Evolutionary conservation across 1,284 basidiomycete genomes (phyloP).

Genomic region (Tremellales sp.): DNA sequence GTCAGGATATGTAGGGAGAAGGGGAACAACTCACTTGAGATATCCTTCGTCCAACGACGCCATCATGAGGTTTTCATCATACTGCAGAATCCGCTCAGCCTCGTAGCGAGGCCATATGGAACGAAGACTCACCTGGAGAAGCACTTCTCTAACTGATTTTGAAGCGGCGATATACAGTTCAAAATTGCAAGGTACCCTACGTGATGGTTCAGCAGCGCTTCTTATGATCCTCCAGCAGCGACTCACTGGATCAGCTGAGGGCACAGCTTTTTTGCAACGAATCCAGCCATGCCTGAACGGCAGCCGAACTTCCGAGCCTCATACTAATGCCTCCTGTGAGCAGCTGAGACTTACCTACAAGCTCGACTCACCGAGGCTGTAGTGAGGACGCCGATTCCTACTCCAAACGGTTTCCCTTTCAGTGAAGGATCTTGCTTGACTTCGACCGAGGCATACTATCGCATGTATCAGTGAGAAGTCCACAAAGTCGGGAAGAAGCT

Average conservation of each 20-base stretch:
- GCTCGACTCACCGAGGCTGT: constrained; percentile 58
- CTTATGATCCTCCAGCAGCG: background rate
- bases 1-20: background rate
- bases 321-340: constrained; percentile 56
- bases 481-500: constrained; percentile 6
- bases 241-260: constrained; percentile 73
- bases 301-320: constrained; percentile 85
- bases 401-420: constrained; percentile 80
- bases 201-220: constrained; percentile 1
- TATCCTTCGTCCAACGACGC: constrained; percentile 88
- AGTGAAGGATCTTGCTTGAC: constrained; percentile 73
- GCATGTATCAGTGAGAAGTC: background rate
- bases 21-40: constrained; percentile 60
- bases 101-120: background rate
- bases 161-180: constrained; percentile 71
- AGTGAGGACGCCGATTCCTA: constrained; percentile 67
- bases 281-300: constrained; percentile 86
- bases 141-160: constrained; percentile 40
- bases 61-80: constrained; percentile 73
- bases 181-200: constrained; percentile 58
- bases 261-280: constrained; percentile 89
- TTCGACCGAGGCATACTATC: constrained; percentile 51
- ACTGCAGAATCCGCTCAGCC: constrained; percentile 51
- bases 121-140: constrained; percentile 24
- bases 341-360: background rate